A percentile compares a stretch with the other conserved stretches of the same genome.
phyloP scores from a whole-genome alignment of 352 stramenopile genomes.

The Globisporangium nodosum region DNA sequence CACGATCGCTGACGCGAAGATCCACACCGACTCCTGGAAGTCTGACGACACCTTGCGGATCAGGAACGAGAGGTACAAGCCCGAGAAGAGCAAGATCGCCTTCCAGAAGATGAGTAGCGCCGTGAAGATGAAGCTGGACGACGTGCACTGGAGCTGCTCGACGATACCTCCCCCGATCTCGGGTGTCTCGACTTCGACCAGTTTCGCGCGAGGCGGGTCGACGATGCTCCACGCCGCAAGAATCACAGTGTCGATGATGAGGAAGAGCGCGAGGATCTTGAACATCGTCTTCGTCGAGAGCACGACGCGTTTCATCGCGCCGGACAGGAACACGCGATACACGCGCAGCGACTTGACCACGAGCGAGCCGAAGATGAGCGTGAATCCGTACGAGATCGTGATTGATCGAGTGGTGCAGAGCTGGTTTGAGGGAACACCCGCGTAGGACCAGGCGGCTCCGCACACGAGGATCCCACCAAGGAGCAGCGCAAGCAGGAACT shows the following conservation, averaged over 20 bases:
- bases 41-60: constrained; percentile 32
- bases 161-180: not conserved
- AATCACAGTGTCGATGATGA: constrained; percentile 10
- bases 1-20: constrained; percentile 20
- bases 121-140: constrained; percentile 22
- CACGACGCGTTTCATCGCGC: constrained; percentile 36
- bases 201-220: constrained; percentile 4
- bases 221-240: not conserved
- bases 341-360: constrained; percentile 51
- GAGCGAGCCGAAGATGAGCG: constrained; percentile 41
- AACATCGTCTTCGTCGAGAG: constrained; percentile 35
- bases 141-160: not conserved
- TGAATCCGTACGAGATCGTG: constrained; percentile 21
- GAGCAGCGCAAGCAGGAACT: constrained; percentile 51
- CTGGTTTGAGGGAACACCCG: constrained; percentile 24
- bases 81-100: constrained; percentile 16
- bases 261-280: constrained; percentile 28
- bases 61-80: constrained; percentile 18
- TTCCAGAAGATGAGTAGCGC: constrained; percentile 40
- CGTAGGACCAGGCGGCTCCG: constrained; percentile 26
- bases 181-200: no score
- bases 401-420: constrained; percentile 19
- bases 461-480: constrained; percentile 46
- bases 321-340: constrained; percentile 40
- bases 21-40: constrained; percentile 39